A percentile compares a stretch with the other conserved stretches of the same genome.
Conservation (phyloP, 2,329 filamentous ascomycete genomes). For the Cercospora citrullina region DNA sequence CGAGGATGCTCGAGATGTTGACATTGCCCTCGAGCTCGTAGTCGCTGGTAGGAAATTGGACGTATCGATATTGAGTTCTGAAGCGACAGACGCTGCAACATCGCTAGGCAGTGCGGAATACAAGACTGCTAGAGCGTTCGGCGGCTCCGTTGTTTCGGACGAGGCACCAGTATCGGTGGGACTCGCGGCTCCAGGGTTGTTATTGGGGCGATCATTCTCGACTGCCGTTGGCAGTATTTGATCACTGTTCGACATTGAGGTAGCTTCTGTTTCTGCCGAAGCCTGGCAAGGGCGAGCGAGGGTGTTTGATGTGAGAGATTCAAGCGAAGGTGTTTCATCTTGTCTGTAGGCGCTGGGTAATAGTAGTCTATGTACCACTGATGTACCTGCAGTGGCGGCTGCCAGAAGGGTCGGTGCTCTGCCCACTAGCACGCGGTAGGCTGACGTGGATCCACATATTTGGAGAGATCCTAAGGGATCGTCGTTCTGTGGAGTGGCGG, state of each 20-base stretch:
- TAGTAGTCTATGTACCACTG: constrained; percentile 16
- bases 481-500: constrained; percentile 14
- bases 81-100: constrained; percentile 15
- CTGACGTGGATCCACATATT: constrained; percentile 18
- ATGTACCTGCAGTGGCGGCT: constrained; percentile 19
- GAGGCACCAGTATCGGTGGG: not conserved
- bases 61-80: constrained; percentile 12
- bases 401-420: constrained; percentile 16
- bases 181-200: not conserved
- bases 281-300: not conserved
- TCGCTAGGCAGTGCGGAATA: constrained; percentile 19
- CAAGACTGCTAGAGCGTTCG: constrained; percentile 14
- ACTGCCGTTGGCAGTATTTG: not conserved
- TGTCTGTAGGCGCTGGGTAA: constrained; percentile 7
- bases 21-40: not conserved
- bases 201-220: not conserved
- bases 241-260: constrained; percentile 8
- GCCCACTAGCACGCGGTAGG: constrained; percentile 14
- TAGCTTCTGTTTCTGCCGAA: not conserved
- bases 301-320: not conserved
- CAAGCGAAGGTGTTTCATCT: constrained; percentile 8
- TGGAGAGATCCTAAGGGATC: constrained; percentile 2
- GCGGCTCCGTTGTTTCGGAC: constrained; percentile 10
- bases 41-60: constrained; percentile 3
- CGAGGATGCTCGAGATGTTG: constrained; percentile 1